phyloP scores from a whole-genome alignment of 495 filamentous ascomycete species.

The Hamigera avellanea region DNA sequence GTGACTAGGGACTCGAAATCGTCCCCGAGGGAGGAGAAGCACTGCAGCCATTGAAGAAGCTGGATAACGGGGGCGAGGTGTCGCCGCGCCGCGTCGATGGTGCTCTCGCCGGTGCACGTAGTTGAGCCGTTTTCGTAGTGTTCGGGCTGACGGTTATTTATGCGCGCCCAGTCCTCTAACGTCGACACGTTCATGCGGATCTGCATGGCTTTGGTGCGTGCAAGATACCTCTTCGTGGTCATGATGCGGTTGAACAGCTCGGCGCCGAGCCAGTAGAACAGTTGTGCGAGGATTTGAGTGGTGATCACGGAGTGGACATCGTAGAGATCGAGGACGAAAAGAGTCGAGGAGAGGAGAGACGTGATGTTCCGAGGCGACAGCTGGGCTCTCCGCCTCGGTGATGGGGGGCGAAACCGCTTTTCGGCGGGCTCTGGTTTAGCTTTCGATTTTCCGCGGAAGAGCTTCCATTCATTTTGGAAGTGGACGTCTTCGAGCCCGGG shows the following conservation, averaged over 20 bases:
- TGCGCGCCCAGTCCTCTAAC: slow-evolving; percentile 90
- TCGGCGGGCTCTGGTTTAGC: slow-evolving; percentile 77
- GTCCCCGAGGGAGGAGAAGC: slow-evolving; percentile 91
- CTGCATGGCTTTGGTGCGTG: slow-evolving; percentile 97
- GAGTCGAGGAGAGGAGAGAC: slow-evolving; percentile 89
- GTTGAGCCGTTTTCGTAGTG: slow-evolving; percentile 91
- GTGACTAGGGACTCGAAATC: slow-evolving; percentile 78
- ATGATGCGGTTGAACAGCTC: slow-evolving; percentile 98
- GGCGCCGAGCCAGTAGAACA: slow-evolving; percentile 92
- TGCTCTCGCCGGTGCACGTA: slow-evolving; percentile 74
- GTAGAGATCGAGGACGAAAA: slow-evolving; percentile 96
- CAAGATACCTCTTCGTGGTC: slow-evolving; percentile 87
- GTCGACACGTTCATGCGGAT: slow-evolving; percentile 97
- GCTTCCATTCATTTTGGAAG: slow-evolving; percentile 96
- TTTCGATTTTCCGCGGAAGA: slow-evolving; percentile 84
- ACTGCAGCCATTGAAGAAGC: slow-evolving; percentile 94
- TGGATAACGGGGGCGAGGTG: slow-evolving; percentile 90
- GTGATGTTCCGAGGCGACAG: slow-evolving; percentile 90
- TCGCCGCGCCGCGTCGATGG: slow-evolving; percentile 65
- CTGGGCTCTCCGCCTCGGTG: slow-evolving; percentile 87
- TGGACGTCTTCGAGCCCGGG: slow-evolving; percentile 92
- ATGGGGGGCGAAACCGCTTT: slow-evolving; percentile 84
- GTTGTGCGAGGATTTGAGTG: slow-evolving; percentile 80
- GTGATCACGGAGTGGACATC: slow-evolving; percentile 97
- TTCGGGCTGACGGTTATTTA: slow-evolving; percentile 88